Evolutionary conservation across 2,329 filamentous ascomycete genomes (phyloP).

Genomic region (Calonectria multiphialidica): DNA sequence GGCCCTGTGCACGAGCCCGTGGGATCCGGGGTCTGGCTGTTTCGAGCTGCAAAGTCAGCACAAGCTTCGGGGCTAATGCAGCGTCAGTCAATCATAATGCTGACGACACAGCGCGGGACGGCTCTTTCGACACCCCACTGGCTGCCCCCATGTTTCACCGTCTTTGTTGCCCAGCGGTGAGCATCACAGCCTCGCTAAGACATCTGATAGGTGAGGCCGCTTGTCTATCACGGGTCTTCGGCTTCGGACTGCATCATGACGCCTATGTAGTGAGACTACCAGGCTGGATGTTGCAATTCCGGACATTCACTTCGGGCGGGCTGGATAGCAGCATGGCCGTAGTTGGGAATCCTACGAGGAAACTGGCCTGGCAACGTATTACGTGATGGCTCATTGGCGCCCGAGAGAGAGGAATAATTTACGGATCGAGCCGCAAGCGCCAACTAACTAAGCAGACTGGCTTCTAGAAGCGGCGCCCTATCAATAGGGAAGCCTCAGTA

Average conservation of each 20-base stretch:
- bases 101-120: background rate
- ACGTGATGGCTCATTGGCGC: too few relatives aligned
- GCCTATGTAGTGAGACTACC: background rate
- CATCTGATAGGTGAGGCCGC: constrained; percentile 5
- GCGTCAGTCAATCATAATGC: background rate
- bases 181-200: background rate
- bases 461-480: too few relatives aligned
- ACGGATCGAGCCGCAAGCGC: too few relatives aligned
- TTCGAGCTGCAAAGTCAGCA: background rate
- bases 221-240: background rate
- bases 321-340: too few relatives aligned
- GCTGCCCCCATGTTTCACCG: constrained; percentile 1
- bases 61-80: constrained; percentile 1
- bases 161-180: constrained; percentile 9
- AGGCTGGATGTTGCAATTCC: background rate
- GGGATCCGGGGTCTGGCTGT: background rate
- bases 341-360: too few relatives aligned
- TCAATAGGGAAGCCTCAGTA: too few relatives aligned
- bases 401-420: too few relatives aligned
- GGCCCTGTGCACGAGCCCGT: background rate
- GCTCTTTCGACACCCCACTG: background rate
- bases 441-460: too few relatives aligned
- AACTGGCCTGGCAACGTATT: too few relatives aligned
- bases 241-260: background rate
- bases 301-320: background rate